Base-by-base conservation (phyloP, 257 asterid genomes). In the Eustoma russellianum region DNA sequence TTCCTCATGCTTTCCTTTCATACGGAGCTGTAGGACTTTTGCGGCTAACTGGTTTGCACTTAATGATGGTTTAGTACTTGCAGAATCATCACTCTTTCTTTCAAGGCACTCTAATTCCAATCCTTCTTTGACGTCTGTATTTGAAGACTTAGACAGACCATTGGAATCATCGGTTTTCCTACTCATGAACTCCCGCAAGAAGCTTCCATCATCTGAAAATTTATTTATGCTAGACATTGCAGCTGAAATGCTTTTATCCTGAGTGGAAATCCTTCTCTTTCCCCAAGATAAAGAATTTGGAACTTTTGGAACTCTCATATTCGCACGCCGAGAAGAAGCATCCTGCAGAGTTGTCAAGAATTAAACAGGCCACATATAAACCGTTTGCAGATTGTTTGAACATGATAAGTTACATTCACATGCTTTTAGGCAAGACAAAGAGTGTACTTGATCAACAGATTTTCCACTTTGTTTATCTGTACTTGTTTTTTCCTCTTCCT, bases 41-140 rank as follows among this genome's bases (percentile, higher is more conserved):
- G 98, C 96, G 63, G 96, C 96, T 74, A 91, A 68, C 67, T 91
- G 98, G 72, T 91, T 91, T 24, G 95, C 94, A 53, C 81, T 70
- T 83, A 83, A 58, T 53, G 74, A 41, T 48, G 88, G 80, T 57
- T 64, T 75, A 50, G 61, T 64, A 7, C 52, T 48, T 49, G 60
- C 66, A 66, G 52, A 69, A 59, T 74, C 91, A 52, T 77, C 75
- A 50, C 49, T 63, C 34, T 57, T 53, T 50, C 53, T 74, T 40
- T 61, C 69, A 33, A 59, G 47, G 50, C 66, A 53, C 35, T 50
- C 58, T 51, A 75, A 64, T 46, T 69, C 77, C 48, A 59, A 64
- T 58, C 62, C 60, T 9, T 35, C 9, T 55, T 63, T 63, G 53
- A 52, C 46, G 48, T 59, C 70, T 30, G 33, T 11, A 57, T 13